These are phyloP conservation scores for Aquilaria malaccensis DNA, from an alignment of 345 rosid genomes.

Conservation along the genomic window DNA sequence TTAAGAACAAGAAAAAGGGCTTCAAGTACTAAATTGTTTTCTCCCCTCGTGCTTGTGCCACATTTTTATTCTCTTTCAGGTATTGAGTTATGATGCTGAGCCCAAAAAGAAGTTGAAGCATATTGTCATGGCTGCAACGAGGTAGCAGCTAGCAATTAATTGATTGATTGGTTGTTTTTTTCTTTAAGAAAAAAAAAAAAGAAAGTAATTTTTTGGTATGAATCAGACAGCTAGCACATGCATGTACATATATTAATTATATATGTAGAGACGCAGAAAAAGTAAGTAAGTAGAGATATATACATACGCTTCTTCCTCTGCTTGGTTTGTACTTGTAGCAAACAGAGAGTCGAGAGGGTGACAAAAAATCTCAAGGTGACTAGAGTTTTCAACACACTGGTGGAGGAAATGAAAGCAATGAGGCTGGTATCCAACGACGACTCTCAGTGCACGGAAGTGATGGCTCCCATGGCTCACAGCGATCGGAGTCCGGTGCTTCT, in stretches of 20 bases:
- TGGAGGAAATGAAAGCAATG: conserved; percentile 92
- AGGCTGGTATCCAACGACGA: conserved; percentile 47
- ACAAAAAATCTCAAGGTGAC: conserved; percentile 76
- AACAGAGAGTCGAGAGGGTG: conserved; percentile 80
- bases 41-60: no score
- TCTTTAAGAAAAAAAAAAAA: background rate
- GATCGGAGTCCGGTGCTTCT: conserved; percentile 88
- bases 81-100: conserved; percentile 53
- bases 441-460: conserved; percentile 62
- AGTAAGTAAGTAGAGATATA: no score
- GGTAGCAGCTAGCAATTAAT: conserved; percentile 25
- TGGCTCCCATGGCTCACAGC: conserved; percentile 82
- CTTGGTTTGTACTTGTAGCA: conserved; percentile 26
- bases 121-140: conserved; percentile 83
- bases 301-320: background rate
- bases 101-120: conserved; percentile 67
- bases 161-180: background rate
- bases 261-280: no score
- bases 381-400: conserved; percentile 63
- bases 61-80: conserved; percentile 26
- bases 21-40: no score
- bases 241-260: no score
- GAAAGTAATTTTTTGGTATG: no score
- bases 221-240: no score
- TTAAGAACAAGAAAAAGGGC: no score